Evolutionary conservation across 2,329 filamentous ascomycete genomes (phyloP), one percentile per base, ranked within the genome.

Genomic region (Diaporthe sp.): DNA sequence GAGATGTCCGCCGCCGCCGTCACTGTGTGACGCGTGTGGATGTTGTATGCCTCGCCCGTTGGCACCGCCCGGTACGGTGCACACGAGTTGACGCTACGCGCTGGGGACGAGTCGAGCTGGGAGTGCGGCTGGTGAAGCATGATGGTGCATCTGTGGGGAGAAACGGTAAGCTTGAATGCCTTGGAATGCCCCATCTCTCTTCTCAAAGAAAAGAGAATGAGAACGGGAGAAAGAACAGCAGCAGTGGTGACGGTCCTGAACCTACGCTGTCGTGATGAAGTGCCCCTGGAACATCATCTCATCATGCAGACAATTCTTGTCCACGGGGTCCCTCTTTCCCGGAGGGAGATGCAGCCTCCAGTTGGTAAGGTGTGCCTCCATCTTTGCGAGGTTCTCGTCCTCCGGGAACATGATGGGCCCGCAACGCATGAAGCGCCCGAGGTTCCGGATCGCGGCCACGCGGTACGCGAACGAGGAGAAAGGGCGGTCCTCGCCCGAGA

Each of bases 231-330:
- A n/a, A n/a, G n/a, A n/a, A n/a, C n/a, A n/a, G n/a, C n/a, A 9
- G 22, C 12, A 0, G 15, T 28, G 17, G 5, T 30, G n/a, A 8
- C 25, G 19, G n/a, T 10, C 8, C 19, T 19, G 42, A 13, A 83
- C 86, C 79, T 82, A 88, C 86, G 89, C 88, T 76, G 90, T 85
- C 42, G 86, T 89, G 79, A 97, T 94, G 91, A 97, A 96, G 77
- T 94, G 93, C 0, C 94, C 95, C 82, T 97, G 95, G 84, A 98
- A 97, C 83, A 98, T 92, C 89, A 97, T 93, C 83, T 97, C 95
- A 81, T 98, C 96, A 15, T 96, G 87, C 71, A 91, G 89, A 42
- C 94, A 92, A 78, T 93, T 90, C 76, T 90, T 89, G 75, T 91
- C 89, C 71, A 97, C 86, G 22, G 94, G 87, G 76, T 94, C 90